phyloP scores from a whole-genome alignment of 2,329 filamentous ascomycete species.

The Fulvia fulva region DNA sequence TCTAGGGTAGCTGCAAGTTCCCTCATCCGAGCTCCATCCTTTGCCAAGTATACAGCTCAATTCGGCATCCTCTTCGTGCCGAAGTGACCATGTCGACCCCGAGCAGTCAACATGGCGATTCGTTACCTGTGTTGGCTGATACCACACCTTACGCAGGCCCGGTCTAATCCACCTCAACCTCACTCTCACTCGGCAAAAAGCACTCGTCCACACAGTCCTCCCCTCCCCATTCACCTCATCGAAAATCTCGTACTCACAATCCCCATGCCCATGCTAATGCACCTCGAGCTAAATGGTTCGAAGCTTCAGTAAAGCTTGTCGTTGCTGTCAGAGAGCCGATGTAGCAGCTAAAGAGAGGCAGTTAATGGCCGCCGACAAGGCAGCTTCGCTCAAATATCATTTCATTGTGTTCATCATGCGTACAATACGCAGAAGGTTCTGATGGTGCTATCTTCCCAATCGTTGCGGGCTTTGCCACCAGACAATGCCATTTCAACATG shows the following conservation, averaged over 20 bases:
- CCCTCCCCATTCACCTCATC: neutral
- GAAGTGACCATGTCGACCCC: too few relatives aligned
- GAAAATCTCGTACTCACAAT: neutral
- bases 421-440: neutral
- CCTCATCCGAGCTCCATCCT: neutral
- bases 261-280: neutral
- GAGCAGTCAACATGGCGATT: neutral
- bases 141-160: neutral
- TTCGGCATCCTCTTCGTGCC: neutral
- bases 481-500: neutral
- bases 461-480: neutral
- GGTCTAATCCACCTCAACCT: neutral
- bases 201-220: neutral
- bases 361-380: neutral
- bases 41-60: neutral
- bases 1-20: neutral
- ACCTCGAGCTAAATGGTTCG: neutral
- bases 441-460: neutral
- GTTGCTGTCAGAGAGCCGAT: neutral
- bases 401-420: neutral
- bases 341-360: neutral
- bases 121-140: too few relatives aligned
- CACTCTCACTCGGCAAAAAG: neutral
- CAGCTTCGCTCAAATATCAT: neutral
- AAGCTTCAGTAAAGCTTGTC: neutral